A percentile compares a stretch with the other conserved stretches of the same genome.
phyloP scores from a whole-genome alignment of 2,329 filamentous ascomycete species.

The Fusarium sp. region DNA sequence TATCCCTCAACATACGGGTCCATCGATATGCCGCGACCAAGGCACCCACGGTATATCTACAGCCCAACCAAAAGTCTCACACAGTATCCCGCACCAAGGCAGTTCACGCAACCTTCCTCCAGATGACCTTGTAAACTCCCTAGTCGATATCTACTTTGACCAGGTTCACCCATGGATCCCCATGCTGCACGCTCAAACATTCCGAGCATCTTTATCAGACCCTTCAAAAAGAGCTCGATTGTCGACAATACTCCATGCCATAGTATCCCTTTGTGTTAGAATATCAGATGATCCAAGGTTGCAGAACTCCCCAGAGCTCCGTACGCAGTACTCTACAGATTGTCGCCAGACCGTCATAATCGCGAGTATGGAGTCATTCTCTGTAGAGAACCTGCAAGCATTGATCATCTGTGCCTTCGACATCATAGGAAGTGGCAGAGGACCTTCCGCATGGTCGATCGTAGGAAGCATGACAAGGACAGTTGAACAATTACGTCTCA shows the following conservation, averaged over 20 bases:
- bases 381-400: slow-evolving; percentile 50
- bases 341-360: slow-evolving; percentile 48
- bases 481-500: slow-evolving; percentile 53
- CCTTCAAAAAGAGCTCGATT: slow-evolving; percentile 34
- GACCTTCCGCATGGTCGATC: slow-evolving; percentile 51
- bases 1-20: neutral
- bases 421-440: slow-evolving; percentile 50
- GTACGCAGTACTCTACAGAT: slow-evolving; percentile 42
- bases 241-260: slow-evolving; percentile 51
- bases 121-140: slow-evolving; percentile 48
- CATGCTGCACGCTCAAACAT: slow-evolving; percentile 43
- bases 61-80: neutral
- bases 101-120: slow-evolving; percentile 32
- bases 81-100: neutral
- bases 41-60: neutral
- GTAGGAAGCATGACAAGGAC: slow-evolving; percentile 53
- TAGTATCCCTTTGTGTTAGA: slow-evolving; percentile 44
- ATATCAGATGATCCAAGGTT: slow-evolving; percentile 45
- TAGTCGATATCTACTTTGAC: slow-evolving; percentile 51
- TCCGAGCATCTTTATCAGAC: slow-evolving; percentile 21
- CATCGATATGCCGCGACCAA: neutral
- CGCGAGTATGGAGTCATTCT: slow-evolving; percentile 50
- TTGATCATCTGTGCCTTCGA: slow-evolving; percentile 52
- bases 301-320: slow-evolving; percentile 21
- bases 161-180: slow-evolving; percentile 54